phyloP scores from a whole-genome alignment of 306 rosid species.

The Prunus padus region DNA sequence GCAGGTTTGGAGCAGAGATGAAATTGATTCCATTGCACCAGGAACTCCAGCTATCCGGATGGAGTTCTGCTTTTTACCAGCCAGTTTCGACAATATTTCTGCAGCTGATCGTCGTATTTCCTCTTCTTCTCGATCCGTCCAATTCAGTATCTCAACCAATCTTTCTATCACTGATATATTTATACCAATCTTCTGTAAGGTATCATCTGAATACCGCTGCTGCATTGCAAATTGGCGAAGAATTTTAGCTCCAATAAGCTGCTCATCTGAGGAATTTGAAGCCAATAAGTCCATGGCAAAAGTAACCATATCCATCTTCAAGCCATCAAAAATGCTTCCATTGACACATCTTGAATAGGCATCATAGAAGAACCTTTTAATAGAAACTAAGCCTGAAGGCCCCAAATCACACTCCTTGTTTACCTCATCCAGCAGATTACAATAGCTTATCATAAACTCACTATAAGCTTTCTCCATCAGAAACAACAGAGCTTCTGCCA shows the following conservation, averaged over 20 bases:
- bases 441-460: conserved; percentile 71
- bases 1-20: conserved; percentile 69
- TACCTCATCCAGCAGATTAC: conserved; percentile 68
- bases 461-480: conserved; percentile 75
- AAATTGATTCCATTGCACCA: conserved; percentile 91
- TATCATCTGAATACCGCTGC: conserved; percentile 59
- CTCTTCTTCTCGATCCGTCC: conserved; percentile 81
- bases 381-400: conserved; percentile 58
- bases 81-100: conserved; percentile 66
- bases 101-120: conserved; percentile 81
- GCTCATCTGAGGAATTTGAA: conserved; percentile 83
- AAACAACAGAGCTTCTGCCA: conserved; percentile 86
- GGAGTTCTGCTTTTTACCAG: conserved; percentile 86
- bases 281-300: conserved; percentile 76
- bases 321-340: conserved; percentile 89
- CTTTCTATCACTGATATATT: conserved; percentile 65
- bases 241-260: conserved; percentile 78
- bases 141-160: conserved; percentile 90
- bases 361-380: conserved; percentile 82
- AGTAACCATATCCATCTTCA: conserved; percentile 91
- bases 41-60: conserved; percentile 81
- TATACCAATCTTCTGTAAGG: conserved; percentile 84
- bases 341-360: conserved; percentile 84
- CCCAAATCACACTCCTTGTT: conserved; percentile 70
- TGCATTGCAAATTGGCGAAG: conserved; percentile 60